A percentile compares a stretch with the other conserved stretches of the same genome.
Evolutionary conservation across 2,329 filamentous ascomycete genomes (phyloP).

Genomic region (Leptoxyphium fumago): DNA sequence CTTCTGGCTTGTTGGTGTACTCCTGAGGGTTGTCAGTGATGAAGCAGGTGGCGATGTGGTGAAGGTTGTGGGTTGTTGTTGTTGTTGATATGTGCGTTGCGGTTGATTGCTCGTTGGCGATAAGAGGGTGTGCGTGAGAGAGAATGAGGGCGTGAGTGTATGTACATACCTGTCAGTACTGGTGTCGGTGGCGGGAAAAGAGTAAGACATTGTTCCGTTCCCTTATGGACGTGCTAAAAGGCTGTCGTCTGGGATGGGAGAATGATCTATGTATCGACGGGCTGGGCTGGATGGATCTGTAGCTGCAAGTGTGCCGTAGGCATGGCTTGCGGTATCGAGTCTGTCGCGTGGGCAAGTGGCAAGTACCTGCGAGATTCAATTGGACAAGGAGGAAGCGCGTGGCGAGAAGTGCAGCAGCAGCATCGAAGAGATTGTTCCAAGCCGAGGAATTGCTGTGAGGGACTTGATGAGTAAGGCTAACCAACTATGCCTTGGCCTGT

Average conservation of each 20-base stretch:
- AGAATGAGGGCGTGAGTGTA: neutral
- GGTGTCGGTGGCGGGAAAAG: neutral
- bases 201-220: neutral
- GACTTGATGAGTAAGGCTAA: neutral
- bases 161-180: neutral
- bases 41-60: too few relatives aligned
- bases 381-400: neutral
- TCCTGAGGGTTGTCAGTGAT: slow-evolving; percentile 11
- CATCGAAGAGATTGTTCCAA: neutral
- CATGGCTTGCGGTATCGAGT: neutral
- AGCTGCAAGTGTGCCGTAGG: neutral
- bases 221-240: neutral
- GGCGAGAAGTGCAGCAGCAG: neutral
- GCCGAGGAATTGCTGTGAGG: neutral
- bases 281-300: neutral
- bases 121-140: neutral
- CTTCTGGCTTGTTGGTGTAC: slow-evolving; percentile 27
- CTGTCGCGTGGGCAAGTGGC: neutral
- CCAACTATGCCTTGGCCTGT: too few relatives aligned
- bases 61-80: too few relatives aligned
- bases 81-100: too few relatives aligned
- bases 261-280: neutral
- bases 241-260: neutral
- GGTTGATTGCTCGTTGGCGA: neutral
- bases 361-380: neutral